Evolutionary conservation across 1,284 basidiomycete species (phyloP), one percentile per base, ranked within the genome.

Genomic region (Sporisorium sorghi): DNA sequence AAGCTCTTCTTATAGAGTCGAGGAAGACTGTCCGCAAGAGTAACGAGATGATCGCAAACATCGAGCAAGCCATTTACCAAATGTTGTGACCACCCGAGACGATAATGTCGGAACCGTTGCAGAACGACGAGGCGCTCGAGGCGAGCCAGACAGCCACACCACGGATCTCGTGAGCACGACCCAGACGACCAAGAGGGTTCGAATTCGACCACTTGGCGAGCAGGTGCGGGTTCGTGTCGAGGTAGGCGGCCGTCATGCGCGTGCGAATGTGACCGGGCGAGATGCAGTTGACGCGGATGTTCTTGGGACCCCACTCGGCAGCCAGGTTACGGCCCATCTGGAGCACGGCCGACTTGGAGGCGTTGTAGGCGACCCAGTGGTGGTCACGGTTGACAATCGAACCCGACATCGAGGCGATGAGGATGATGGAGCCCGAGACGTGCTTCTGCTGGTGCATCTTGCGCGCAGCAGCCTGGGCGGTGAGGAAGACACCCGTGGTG

Each of bases 391-490:
- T 93, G 56, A 92, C 92, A 74, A 94, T 90, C 55, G 90, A 90
- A 17, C 92, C 93, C 47, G 91, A 92, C 91, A 94, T 93, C 64
- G 91, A 93, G 23, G 91, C 93, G 76, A 94, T 90, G 71, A 93
- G 85, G 72, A 93, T 88, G 73, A 94, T 92, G 76, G 91, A 93
- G 1, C 92, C 93, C 15, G 88, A 87, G n/a, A 87, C 88, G 7
- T 89, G 88, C 73, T 90, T 91, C 30, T 89, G 87, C 19, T 83
- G 86, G 68, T 80, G 67, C 91, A 92, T 93, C 85, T 91, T 89
- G 60, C 89, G 87, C 8, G 91, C 92, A 11, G 90, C 92, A 0
- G 91, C 91, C 82, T 92, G 91, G 8, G 91, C 91, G 9, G 91
- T 91, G 79, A 90, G 90, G 69, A 93, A 85, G 30, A 91, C 91